Base-by-base conservation (phyloP, 495 filamentous ascomycete species). In the Aspergillus ellipticus region DNA sequence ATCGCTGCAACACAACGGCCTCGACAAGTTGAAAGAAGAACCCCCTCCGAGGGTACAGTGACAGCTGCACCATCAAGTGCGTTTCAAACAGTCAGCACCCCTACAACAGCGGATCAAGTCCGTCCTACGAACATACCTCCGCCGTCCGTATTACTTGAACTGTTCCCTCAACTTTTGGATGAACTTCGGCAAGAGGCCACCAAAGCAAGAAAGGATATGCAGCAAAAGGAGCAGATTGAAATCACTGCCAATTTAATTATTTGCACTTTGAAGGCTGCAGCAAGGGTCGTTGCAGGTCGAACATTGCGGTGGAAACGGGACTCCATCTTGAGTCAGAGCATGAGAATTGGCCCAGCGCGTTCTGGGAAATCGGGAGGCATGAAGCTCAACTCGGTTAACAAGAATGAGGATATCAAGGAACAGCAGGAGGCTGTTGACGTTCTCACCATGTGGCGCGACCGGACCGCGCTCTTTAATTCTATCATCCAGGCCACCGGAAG, bases 71-170 rank as follows among this genome's bases (percentile, higher is more conserved):
- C 56, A 16, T 7, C 33, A 22, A 10, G 10, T 15, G 22, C 3
- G 3, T 48, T 43, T 22, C 41, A 52, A 39, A 29, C 37, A 16
- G 24, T 26, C n/a, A 52, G 35, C 4, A 8, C 21, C n/a, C 15
- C 42, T n/a, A 43, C 11, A 31, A 35, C 35, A 19, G 13, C 55
- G 53, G 49, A 60, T 16, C 58, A 74, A 47, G 64, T 79, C 31
- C 89, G 90, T 6, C 92, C 92, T 51, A 89, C 86, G 8, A 96
- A 96, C 67, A 83, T 96, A 4, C 93, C 94, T 17, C 91, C 94
- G 2, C 95, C 95, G 7, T 87, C 88, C 15, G 75, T 94, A 45
- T 74, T 97, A 5, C 78, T 98, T 21, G 79, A 89, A 33, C 67
- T 90, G 9, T 89, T 96, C 64, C 82, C 88, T 22, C 68, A 77